phyloP scores from a whole-genome alignment of 495 filamentous ascomycete species.

The Pseudoneurospora amorphoporcata region DNA sequence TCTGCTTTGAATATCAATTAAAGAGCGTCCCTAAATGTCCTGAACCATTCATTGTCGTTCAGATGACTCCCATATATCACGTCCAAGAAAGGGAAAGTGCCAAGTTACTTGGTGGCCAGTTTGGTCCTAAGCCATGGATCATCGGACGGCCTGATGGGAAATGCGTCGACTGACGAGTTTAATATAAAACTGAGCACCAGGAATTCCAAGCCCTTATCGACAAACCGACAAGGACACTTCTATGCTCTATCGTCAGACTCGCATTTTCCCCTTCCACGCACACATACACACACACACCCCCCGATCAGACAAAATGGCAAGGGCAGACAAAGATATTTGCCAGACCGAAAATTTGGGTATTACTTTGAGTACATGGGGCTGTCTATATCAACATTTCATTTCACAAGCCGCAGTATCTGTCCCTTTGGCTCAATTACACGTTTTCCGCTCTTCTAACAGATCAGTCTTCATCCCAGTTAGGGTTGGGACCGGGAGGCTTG shows the following conservation, averaged over 20 bases:
- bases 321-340: neutral
- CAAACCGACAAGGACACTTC: too few species aligned
- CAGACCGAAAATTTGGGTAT: neutral
- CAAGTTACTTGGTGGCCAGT: too few species aligned
- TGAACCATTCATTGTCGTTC: neutral
- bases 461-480: conserved; percentile 98
- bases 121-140: too few species aligned
- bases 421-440: neutral
- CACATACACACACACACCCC: too few species aligned
- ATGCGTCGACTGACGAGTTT: too few species aligned
- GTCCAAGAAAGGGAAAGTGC: too few species aligned
- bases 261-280: too few species aligned
- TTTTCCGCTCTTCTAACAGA: neutral
- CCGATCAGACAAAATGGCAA: neutral
- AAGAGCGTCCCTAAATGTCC: neutral
- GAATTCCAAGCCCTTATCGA: too few species aligned
- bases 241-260: too few species aligned
- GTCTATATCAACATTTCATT: neutral
- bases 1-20: neutral
- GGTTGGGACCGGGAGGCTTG: conserved; percentile 88
- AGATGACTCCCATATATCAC: neutral
- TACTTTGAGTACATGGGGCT: neutral
- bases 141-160: too few species aligned
- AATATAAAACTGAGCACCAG: too few species aligned
- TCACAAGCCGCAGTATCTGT: neutral